Conservation (phyloP, 2,329 filamentous ascomycete species). For the Cadophora luteo-olivacea region DNA sequence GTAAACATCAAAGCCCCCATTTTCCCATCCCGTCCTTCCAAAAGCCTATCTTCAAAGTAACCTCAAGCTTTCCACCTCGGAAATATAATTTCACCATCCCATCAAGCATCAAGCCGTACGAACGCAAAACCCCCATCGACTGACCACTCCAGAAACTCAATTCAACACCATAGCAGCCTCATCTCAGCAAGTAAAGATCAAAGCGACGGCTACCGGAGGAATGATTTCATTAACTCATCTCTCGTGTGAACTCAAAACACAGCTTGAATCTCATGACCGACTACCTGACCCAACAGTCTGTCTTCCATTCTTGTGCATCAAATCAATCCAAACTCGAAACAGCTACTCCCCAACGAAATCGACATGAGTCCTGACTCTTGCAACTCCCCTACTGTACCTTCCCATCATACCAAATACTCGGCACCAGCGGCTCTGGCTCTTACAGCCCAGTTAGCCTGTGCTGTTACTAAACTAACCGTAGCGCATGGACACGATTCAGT, state of each 20-base stretch:
- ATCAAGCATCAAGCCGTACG: not conserved
- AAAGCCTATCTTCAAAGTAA: too few relatives aligned
- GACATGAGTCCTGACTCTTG: not conserved
- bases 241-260: not conserved
- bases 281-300: not conserved
- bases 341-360: not conserved
- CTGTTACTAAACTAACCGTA: not conserved
- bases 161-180: not conserved
- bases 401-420: not conserved
- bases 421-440: not conserved
- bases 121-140: not conserved
- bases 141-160: not conserved
- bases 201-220: not conserved
- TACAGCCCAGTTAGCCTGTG: not conserved
- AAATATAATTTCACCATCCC: not conserved
- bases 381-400: too few relatives aligned
- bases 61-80: not conserved
- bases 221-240: not conserved
- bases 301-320: not conserved
- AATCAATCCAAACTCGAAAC: not conserved
- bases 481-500: slow-evolving; percentile 6
- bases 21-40: too few relatives aligned
- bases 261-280: not conserved
- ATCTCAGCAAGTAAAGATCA: not conserved
- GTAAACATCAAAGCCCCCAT: not conserved